Evolutionary conservation across 495 filamentous ascomycete genomes (phyloP).

Genomic region (Eremomyces bilateralis): DNA sequence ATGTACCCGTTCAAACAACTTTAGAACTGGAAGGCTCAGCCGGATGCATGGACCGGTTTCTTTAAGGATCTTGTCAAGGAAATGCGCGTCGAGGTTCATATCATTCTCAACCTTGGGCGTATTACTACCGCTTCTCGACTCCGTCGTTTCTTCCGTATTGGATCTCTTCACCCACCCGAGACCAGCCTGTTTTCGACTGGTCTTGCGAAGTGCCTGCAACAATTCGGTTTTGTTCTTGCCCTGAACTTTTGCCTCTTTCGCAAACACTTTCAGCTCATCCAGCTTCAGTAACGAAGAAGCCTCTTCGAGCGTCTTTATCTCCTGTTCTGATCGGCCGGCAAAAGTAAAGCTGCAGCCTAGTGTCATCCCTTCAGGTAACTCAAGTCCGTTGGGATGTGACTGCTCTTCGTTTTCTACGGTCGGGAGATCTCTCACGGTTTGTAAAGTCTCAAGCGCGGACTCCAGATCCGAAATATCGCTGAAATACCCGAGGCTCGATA

Average conservation of each 20-base stretch:
- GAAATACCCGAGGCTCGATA: constrained; percentile 53
- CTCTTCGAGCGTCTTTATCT: constrained; percentile 65
- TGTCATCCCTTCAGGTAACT: constrained; percentile 24
- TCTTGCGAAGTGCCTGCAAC: constrained; percentile 42
- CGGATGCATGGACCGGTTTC: constrained; percentile 68
- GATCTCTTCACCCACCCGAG: constrained; percentile 20
- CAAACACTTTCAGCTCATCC: constrained; percentile 68
- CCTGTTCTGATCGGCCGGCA: constrained; percentile 50
- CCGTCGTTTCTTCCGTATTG: constrained; percentile 4
- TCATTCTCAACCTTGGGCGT: no score
- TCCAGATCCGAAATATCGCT: constrained; percentile 60
- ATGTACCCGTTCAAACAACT: constrained; percentile 82
- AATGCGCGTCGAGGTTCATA: constrained; percentile 33
- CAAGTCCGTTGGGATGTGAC: constrained; percentile 25
- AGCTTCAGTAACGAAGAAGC: constrained; percentile 58
- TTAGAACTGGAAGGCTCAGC: constrained; percentile 49
- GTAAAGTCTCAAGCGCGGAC: constrained; percentile 38
- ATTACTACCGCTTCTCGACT: constrained; percentile 12
- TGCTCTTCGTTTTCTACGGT: constrained; percentile 12
- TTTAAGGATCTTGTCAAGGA: constrained; percentile 53
- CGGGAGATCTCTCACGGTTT: constrained; percentile 23
- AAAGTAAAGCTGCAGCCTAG: constrained; percentile 42
- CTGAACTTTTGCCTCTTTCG: constrained; percentile 68
- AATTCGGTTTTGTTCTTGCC: constrained; percentile 82
- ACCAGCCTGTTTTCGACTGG: constrained; percentile 50